phyloP scores from a whole-genome alignment of 495 filamentous ascomycete species.

The Podospora didyma region DNA sequence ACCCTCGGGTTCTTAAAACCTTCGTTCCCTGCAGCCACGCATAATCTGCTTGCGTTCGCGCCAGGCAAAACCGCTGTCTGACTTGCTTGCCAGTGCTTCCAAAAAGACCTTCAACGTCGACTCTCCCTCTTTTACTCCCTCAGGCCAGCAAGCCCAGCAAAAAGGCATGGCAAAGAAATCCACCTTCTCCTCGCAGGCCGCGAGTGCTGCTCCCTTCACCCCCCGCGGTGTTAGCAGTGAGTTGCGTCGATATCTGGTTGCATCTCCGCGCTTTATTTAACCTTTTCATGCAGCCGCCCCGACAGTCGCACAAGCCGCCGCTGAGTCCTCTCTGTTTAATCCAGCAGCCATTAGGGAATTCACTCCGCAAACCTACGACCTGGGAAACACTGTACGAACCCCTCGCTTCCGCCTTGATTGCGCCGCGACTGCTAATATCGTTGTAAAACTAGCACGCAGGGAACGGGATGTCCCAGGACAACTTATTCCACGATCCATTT shows the following conservation, averaged over 20 bases:
- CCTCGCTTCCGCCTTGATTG: not conserved
- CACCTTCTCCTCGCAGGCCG: conserved; percentile 76
- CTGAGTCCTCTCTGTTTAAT: conserved; percentile 42
- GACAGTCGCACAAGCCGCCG: conserved; percentile 27
- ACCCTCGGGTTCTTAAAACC: too few species aligned
- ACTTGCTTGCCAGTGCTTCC: conserved; percentile 33
- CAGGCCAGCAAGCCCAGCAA: conserved; percentile 32
- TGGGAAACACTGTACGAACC: conserved; percentile 60
- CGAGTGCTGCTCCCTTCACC: conserved; percentile 87
- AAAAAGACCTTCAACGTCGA: conserved; percentile 92
- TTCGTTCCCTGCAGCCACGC: not conserved
- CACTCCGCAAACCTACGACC: conserved; percentile 70
- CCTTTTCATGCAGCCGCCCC: conserved; percentile 26
- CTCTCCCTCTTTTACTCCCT: conserved; percentile 90
- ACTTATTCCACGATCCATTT: conserved; percentile 56
- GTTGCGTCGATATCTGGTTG: conserved; percentile 10
- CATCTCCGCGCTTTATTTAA: conserved; percentile 1
- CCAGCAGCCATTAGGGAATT: conserved; percentile 69
- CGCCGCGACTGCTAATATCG: conserved; percentile 4
- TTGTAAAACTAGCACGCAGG: conserved; percentile 12
- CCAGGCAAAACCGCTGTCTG: not conserved
- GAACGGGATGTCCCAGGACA: conserved; percentile 18
- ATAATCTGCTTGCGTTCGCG: not conserved
- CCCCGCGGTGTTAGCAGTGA: conserved; percentile 50
- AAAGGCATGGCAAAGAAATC: conserved; percentile 51